Evolutionary conservation across 2,329 filamentous ascomycete genomes (phyloP).

Genomic region (Sporothrix euskadiensis): DNA sequence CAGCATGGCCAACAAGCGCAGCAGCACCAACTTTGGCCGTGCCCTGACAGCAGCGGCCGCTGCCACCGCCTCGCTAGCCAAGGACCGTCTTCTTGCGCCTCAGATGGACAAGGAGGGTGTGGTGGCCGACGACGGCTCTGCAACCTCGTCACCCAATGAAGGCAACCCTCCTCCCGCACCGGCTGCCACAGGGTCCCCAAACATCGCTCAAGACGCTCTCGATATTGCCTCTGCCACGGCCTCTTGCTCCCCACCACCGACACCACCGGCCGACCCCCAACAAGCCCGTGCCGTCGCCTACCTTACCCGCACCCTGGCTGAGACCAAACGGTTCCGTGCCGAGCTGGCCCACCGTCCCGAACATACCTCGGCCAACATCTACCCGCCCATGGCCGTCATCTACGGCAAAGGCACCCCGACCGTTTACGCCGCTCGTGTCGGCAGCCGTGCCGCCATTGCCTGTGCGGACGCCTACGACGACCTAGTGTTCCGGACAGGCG

Average conservation of each 20-base stretch:
- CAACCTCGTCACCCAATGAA: not conserved
- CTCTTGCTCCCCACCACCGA: slow-evolving; percentile 29
- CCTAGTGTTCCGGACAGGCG: slow-evolving; percentile 80
- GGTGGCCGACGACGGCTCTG: not conserved
- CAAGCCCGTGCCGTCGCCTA: slow-evolving; percentile 60
- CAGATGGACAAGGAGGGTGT: slow-evolving; percentile 27
- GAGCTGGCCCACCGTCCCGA: slow-evolving; percentile 64
- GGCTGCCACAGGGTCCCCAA: not conserved
- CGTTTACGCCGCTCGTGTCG: slow-evolving; percentile 76
- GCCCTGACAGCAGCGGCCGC: slow-evolving; percentile 49
- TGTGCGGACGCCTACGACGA: slow-evolving; percentile 80
- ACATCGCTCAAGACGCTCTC: not conserved
- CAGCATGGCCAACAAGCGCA: slow-evolving; percentile 34
- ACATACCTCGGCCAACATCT: slow-evolving; percentile 66
- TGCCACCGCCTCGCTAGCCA: slow-evolving; percentile 30
- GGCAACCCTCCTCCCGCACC: not conserved
- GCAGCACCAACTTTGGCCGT: slow-evolving; percentile 41
- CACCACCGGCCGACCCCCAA: slow-evolving; percentile 49
- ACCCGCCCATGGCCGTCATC: slow-evolving; percentile 79
- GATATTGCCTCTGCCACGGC: not conserved
- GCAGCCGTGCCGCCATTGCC: slow-evolving; percentile 70
- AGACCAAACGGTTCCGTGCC: slow-evolving; percentile 72
- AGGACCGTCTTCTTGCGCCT: slow-evolving; percentile 28
- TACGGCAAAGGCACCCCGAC: slow-evolving; percentile 88
- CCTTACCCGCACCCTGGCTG: slow-evolving; percentile 70